Evolutionary conservation across 176 grass and related monocot genomes (phyloP).

Genomic region (Lolium rigidum): DNA sequence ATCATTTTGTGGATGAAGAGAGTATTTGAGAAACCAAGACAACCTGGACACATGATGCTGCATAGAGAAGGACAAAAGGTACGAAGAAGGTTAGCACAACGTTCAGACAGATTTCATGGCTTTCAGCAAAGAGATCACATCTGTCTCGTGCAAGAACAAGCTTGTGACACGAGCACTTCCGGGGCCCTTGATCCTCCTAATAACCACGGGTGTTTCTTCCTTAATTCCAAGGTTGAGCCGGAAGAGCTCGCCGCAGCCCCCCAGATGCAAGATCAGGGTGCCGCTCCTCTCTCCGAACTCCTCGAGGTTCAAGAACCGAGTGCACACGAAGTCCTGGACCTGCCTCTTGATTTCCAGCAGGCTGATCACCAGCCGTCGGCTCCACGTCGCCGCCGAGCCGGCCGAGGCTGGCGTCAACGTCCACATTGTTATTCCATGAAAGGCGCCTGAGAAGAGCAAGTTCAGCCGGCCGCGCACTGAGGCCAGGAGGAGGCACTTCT

Average conservation of each 20-base stretch:
- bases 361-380: not conserved
- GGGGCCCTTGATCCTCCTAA: not conserved
- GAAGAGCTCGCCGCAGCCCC: not conserved
- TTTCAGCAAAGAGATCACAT: not conserved
- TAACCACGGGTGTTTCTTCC: not conserved
- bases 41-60: no score
- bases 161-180: not conserved
- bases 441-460: not conserved
- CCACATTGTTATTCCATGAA: not conserved
- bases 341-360: not conserved
- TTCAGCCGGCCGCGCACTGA: not conserved
- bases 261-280: not conserved
- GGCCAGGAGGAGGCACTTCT: not conserved
- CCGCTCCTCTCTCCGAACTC: constrained; percentile 1
- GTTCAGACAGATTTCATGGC: not conserved
- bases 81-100: no score
- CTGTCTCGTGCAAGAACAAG: constrained; percentile 29
- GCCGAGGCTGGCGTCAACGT: not conserved
- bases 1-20: no score
- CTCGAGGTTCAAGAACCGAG: not conserved
- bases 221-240: not conserved
- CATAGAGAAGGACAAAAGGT: no score
- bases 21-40: no score
- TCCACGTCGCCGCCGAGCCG: not conserved
- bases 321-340: not conserved